phyloP scores from a whole-genome alignment of 306 rosid genomes.

The Pyrus betulifolia region DNA sequence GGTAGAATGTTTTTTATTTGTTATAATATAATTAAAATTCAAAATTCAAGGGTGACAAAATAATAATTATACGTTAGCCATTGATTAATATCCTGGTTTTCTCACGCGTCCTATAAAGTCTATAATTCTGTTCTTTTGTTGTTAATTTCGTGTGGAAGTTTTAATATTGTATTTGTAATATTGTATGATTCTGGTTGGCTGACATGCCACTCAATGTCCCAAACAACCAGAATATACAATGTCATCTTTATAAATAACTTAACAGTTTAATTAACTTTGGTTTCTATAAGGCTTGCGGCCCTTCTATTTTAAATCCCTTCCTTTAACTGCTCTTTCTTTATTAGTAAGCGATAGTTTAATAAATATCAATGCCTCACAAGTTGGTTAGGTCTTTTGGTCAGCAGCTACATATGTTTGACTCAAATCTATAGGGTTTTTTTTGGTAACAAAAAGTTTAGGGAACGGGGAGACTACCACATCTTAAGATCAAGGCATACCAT shows the following conservation, averaged over 20 bases:
- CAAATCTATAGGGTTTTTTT: no score
- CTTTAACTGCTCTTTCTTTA: background rate
- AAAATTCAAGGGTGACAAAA: background rate
- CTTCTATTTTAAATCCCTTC: background rate
- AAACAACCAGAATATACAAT: background rate
- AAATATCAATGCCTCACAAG: background rate
- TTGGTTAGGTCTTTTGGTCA: background rate
- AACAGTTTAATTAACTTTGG: background rate
- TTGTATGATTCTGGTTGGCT: background rate
- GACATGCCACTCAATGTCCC: background rate
- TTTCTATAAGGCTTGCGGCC: background rate
- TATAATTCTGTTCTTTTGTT: background rate
- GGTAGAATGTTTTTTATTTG: no score
- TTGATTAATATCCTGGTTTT: background rate
- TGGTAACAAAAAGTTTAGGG: no score
- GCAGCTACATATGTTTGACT: background rate
- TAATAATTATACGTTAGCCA: background rate
- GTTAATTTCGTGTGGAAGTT: background rate
- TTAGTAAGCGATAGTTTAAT: background rate
- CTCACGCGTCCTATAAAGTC: background rate
- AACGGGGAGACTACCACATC: no score
- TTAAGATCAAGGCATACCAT: fast-evolving
- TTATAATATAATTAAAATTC: no score
- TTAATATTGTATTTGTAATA: no score
- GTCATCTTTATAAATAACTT: background rate